A percentile compares a stretch with the other conserved stretches of the same genome.
Conservation (phyloP, 2,329 filamentous ascomycete species). For the Davidsoniella virescens region DNA sequence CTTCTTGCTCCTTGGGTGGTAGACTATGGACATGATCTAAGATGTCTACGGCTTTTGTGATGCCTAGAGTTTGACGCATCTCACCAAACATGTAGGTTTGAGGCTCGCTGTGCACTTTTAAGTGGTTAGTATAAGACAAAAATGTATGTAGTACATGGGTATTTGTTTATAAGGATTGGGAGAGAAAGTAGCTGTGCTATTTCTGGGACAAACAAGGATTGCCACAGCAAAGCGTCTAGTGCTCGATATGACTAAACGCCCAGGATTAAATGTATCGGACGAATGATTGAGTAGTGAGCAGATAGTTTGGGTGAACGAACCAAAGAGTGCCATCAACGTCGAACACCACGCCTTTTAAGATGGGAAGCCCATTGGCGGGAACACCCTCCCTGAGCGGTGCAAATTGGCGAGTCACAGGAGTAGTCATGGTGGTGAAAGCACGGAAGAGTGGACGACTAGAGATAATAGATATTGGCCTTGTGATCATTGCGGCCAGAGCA, state of each 20-base stretch:
- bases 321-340: constrained; percentile 92
- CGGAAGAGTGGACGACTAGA: background rate
- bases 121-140: background rate
- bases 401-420: constrained; percentile 22
- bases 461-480: background rate
- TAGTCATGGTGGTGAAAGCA: constrained; percentile 4
- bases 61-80: constrained; percentile 64
- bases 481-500: background rate
- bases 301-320: constrained; percentile 35
- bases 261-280: background rate
- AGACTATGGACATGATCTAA: constrained; percentile 73
- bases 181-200: background rate
- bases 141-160: too few relatives aligned
- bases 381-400: constrained; percentile 33
- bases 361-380: constrained; percentile 23
- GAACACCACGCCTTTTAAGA: constrained; percentile 53
- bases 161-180: background rate
- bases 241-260: too few relatives aligned
- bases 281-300: background rate
- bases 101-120: constrained; percentile 43
- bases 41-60: constrained; percentile 62
- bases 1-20: constrained; percentile 39
- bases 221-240: background rate
- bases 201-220: too few relatives aligned
- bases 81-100: constrained; percentile 91